phyloP scores from a whole-genome alignment of 805 yeast genomes.

The Schwanniomyces sp. region DNA sequence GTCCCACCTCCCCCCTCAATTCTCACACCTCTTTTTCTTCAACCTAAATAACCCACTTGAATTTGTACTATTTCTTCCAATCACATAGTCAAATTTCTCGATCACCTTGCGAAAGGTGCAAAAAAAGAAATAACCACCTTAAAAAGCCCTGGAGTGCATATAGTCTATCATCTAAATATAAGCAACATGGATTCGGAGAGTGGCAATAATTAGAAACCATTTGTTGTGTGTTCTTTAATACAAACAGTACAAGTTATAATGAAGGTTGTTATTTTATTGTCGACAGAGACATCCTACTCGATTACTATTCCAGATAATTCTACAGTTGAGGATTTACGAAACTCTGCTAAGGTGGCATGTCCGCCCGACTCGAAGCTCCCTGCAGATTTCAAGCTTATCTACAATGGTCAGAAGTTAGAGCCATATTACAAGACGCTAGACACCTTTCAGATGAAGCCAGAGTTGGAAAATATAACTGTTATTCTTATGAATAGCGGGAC shows the following conservation, averaged over 20 bases:
- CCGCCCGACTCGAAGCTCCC: conserved; percentile 34
- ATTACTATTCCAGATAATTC: conserved; percentile 53
- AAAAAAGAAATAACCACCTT: neutral
- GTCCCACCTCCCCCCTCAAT: no score
- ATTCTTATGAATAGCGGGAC: conserved; percentile 28
- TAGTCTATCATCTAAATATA: neutral
- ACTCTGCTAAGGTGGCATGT: conserved; percentile 45
- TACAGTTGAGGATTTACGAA: conserved; percentile 51
- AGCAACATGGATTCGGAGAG: neutral
- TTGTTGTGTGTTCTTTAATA: neutral
- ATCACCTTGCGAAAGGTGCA: neutral
- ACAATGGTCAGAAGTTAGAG: conserved; percentile 38
- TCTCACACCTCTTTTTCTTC: no score
- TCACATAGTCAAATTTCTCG: neutral
- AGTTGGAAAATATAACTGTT: conserved; percentile 14
- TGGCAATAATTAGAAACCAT: neutral
- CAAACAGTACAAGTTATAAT: conserved; percentile 17
- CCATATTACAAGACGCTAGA: conserved; percentile 23
- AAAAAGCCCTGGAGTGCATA: neutral
- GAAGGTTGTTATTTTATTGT: conserved; percentile 51
- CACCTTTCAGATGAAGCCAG: conserved; percentile 18
- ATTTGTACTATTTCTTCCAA: neutral
- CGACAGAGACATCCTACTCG: conserved; percentile 43
- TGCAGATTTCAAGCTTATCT: conserved; percentile 36
- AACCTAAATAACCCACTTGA: neutral